These are phyloP conservation scores for Populus alba DNA, from an alignment of 345 rosid genomes.

Conservation along the genomic window DNA sequence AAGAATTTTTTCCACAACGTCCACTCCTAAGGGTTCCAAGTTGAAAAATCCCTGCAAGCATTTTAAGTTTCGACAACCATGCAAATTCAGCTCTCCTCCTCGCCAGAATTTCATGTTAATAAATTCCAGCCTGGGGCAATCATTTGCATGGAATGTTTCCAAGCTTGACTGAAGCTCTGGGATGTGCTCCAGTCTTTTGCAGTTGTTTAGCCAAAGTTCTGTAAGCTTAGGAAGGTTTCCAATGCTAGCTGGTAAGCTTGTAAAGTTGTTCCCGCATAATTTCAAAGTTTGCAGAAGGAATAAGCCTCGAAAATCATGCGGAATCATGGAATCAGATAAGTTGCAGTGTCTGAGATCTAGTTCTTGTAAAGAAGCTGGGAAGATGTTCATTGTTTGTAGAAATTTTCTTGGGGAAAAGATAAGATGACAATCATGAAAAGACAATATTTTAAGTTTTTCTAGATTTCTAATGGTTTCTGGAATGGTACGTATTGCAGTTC, in stretches of 20 bases:
- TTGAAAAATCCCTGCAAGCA: slow-evolving; percentile 4
- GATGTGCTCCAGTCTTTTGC: neutral
- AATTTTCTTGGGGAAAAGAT: slow-evolving; percentile 5
- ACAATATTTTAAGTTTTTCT: neutral
- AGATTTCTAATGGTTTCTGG: neutral
- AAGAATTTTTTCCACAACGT: slow-evolving; percentile 1
- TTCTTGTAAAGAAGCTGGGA: neutral
- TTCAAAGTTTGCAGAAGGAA: neutral
- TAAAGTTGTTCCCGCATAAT: slow-evolving; percentile 16
- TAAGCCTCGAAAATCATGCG: slow-evolving; percentile 10
- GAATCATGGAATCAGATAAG: neutral
- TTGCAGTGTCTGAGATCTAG: slow-evolving; percentile 8
- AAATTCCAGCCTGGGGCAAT: neutral
- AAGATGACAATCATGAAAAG: neutral
- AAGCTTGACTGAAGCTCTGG: slow-evolving; percentile 14
- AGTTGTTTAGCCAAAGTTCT: neutral
- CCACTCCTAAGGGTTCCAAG: slow-evolving; percentile 12
- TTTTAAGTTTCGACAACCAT: slow-evolving; percentile 8
- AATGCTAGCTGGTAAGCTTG: slow-evolving; percentile 8
- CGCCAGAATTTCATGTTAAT: slow-evolving; percentile 1
- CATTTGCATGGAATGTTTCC: neutral
- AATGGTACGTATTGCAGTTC: neutral
- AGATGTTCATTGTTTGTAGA: neutral
- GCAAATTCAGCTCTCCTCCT: neutral
- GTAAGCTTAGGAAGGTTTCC: neutral